Percentiles rank a stretch among this genome's conserved stretches.
Evolutionary conservation across 768 basidiomycete species (phyloP).

Genomic region (Harrya chromipes): DNA sequence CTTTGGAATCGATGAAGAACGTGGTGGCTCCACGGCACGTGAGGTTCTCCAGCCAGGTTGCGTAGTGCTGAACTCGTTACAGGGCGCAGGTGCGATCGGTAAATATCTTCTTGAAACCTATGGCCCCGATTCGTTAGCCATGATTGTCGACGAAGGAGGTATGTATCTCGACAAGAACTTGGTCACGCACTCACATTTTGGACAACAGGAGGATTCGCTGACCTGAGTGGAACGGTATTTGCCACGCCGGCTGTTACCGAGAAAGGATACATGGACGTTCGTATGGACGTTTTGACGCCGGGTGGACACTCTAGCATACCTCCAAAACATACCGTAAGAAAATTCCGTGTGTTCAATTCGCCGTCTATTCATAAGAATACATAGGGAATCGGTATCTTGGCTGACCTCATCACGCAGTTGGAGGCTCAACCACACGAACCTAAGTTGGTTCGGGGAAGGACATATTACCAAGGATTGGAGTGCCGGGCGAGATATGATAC

Average conservation of each 20-base stretch:
- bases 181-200: neutral
- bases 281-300: constrained; percentile 41
- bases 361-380: neutral
- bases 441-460: constrained; percentile 24
- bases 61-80: neutral
- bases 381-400: constrained; percentile 50
- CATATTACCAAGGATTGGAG: constrained; percentile 34
- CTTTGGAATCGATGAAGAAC: constrained; percentile 47
- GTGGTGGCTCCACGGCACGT: constrained; percentile 37
- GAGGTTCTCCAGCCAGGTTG: no score
- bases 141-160: constrained; percentile 64
- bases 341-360: neutral
- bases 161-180: neutral
- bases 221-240: constrained; percentile 30
- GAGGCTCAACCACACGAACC: constrained; percentile 44
- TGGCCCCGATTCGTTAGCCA: constrained; percentile 47
- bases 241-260: constrained; percentile 34
- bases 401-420: constrained; percentile 43
- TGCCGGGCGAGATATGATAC: constrained; percentile 42
- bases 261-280: constrained; percentile 44
- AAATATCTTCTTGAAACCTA: constrained; percentile 40
- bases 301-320: constrained; percentile 58
- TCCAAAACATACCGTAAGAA: constrained; percentile 47
- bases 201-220: constrained; percentile 26
- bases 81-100: constrained; percentile 45